Evolutionary conservation across 768 basidiomycete genomes (phyloP), one percentile per base, ranked within the genome.

Genomic region (Auriscalpium microsporum): DNA sequence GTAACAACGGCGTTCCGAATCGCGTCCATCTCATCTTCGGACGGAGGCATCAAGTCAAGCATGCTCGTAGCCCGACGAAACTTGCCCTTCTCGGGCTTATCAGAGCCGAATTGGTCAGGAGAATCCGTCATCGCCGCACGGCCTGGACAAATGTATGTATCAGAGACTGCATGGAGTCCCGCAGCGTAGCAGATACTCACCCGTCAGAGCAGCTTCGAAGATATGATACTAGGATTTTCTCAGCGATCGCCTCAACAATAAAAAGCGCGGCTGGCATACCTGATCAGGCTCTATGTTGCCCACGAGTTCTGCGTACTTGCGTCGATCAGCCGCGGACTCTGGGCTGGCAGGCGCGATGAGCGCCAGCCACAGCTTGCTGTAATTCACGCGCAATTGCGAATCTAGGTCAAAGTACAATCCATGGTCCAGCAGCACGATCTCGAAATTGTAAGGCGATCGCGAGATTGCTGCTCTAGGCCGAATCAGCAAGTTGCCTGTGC

Each of bases 131-230:
- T 69, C 1, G 82, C 83, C 16, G 89, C 83, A 44, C 93, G 80
- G 5, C 83, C 83, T 61, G 38, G 5, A 49, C 8, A 14, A 45
- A 56, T n/a, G 10, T 33, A 10, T 38, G 63, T 40, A 57, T 33
- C 50, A 45, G 23, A 46, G 21, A 33, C 37, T n/a, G 45, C n/a
- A 9, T 45, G 48, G 36, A 34, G 23, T 52, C 38, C 10, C 16
- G 45, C 16, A 14, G 33, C 38, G 21, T 40, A 23, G 35, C 28
- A 11, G 23, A 34, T 35, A 58, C 58, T 45, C 50, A 59, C 85
- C 87, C n/a, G 94, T 97, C 46, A 98, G 84, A 13, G 94, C 94
- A 19, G 92, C 90, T 69, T 97, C 93, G 58, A 98, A 94, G 10
- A 96, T 79, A 9, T 93, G 90, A 67, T 96, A 98, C 88, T 94